A percentile compares a stretch with the other conserved stretches of the same genome.
These are phyloP conservation scores for Neopestalotiopsis sp. DNA, from an alignment of 2,329 filamentous ascomycete genomes.

Conservation along the genomic window DNA sequence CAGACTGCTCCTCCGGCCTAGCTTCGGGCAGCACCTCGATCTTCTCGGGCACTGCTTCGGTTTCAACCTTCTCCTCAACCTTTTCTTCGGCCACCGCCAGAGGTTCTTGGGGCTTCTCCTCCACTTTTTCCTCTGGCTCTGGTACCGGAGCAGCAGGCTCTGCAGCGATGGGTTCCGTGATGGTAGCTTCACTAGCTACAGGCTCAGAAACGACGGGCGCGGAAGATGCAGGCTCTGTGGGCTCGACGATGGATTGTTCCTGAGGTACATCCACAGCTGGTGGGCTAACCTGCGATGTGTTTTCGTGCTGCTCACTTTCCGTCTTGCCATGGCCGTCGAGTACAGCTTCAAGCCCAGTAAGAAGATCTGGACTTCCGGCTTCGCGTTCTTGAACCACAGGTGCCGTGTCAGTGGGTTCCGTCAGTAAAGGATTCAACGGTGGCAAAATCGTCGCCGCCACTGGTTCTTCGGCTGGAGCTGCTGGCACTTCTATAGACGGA, in stretches of 20 bases:
- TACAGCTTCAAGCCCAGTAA: slow-evolving; percentile 51
- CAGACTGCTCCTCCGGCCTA: neutral
- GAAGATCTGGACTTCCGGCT: slow-evolving; percentile 46
- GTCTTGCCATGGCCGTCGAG: slow-evolving; percentile 44
- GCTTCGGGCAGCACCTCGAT: neutral
- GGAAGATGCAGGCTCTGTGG: neutral
- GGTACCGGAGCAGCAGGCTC: neutral
- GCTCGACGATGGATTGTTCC: neutral
- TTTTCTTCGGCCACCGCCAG: neutral
- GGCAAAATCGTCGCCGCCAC: neutral
- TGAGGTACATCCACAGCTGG: neutral
- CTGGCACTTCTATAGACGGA: neutral
- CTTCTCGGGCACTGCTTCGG: neutral
- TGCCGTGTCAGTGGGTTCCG: slow-evolving; percentile 24
- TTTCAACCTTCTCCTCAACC: neutral
- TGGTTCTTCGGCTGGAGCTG: neutral
- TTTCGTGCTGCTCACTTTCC: slow-evolving; percentile 19
- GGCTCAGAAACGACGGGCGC: neutral
- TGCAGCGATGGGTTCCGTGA: neutral
- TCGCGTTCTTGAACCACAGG: slow-evolving; percentile 34
- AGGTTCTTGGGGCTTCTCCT: neutral
- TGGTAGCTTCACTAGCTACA: neutral
- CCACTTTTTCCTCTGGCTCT: neutral
- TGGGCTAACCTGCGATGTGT: neutral
- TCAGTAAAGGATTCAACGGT: slow-evolving; percentile 17